Conservation (phyloP, 768 basidiomycete species). For the Podaxis mareebaensis region DNA sequence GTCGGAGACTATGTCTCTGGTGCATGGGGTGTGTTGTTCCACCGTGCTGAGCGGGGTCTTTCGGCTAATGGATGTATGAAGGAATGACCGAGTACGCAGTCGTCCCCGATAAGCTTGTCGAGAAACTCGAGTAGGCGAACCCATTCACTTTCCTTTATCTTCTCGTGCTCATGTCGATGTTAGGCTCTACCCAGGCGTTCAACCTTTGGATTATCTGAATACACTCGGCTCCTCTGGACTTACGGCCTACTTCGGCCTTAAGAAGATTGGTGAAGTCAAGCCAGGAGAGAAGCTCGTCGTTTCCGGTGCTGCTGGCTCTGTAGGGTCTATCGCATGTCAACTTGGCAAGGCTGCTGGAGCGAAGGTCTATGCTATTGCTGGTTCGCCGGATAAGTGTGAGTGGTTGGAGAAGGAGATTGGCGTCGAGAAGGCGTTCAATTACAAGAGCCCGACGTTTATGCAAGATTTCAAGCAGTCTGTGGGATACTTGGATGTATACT, state of each 20-base stretch:
- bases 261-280: conserved; percentile 79
- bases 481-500: conserved; percentile 82
- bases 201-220: conserved; percentile 78
- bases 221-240: conserved; percentile 75
- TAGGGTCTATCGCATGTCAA: conserved; percentile 83
- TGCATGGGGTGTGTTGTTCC: conserved; percentile 49
- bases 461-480: conserved; percentile 72
- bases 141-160: background rate
- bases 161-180: background rate
- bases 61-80: conserved; percentile 24
- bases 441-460: conserved; percentile 75
- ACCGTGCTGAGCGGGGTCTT: background rate
- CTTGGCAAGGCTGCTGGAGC: conserved; percentile 79
- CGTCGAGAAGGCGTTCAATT: conserved; percentile 82
- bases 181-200: conserved; percentile 60
- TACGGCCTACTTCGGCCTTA: conserved; percentile 90
- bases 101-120: conserved; percentile 50
- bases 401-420: conserved; percentile 87
- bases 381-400: conserved; percentile 77
- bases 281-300: conserved; percentile 82
- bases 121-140: conserved; percentile 55
- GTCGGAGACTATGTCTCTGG: conserved; percentile 74
- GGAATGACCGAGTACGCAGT: conserved; percentile 82
- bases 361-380: conserved; percentile 87
- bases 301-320: conserved; percentile 90